Evolutionary conservation across 129 eudicot species (phyloP).

Genomic region (Arctium minus): DNA sequence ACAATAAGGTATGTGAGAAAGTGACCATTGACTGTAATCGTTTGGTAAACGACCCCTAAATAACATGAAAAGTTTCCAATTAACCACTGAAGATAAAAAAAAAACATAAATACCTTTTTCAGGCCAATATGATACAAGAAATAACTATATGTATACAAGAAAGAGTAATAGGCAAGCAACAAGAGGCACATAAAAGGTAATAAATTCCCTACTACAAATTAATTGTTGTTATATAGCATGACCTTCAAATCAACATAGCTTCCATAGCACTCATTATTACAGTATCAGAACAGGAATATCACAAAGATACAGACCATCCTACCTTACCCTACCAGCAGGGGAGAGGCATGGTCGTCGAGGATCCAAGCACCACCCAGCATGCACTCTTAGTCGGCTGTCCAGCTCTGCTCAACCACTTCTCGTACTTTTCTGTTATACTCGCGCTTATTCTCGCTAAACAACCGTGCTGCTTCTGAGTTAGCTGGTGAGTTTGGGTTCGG

Average conservation of each 20-base stretch:
- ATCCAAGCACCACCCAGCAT: slow-evolving; percentile 8
- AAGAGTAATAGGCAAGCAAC: slow-evolving; percentile 4
- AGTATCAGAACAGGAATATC: slow-evolving; percentile 13
- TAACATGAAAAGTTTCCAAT: neutral
- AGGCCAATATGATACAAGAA: slow-evolving; percentile 10
- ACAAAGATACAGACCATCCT: slow-evolving; percentile 19
- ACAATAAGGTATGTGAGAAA: neutral
- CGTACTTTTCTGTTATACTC: slow-evolving; percentile 78
- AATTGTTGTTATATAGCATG: slow-evolving; percentile 10
- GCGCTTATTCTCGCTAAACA: slow-evolving; percentile 81
- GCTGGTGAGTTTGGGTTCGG: slow-evolving; percentile 93
- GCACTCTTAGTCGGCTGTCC: slow-evolving; percentile 70
- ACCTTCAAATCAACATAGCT: slow-evolving; percentile 14
- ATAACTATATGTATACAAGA: slow-evolving; percentile 12
- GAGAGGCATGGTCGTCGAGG: neutral
- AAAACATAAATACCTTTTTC: neutral
- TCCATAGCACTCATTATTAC: slow-evolving; percentile 27
- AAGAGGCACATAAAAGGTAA: slow-evolving; percentile 9
- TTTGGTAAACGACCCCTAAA: neutral
- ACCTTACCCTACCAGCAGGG: slow-evolving; percentile 18
- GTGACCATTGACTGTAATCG: neutral
- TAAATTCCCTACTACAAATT: slow-evolving; percentile 20
- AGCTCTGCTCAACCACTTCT: slow-evolving; percentile 91
- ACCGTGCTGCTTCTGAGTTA: slow-evolving; percentile 83
- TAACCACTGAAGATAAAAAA: neutral